phyloP scores from a whole-genome alignment of 768 basidiomycete species.

The Paxillus involutus region DNA sequence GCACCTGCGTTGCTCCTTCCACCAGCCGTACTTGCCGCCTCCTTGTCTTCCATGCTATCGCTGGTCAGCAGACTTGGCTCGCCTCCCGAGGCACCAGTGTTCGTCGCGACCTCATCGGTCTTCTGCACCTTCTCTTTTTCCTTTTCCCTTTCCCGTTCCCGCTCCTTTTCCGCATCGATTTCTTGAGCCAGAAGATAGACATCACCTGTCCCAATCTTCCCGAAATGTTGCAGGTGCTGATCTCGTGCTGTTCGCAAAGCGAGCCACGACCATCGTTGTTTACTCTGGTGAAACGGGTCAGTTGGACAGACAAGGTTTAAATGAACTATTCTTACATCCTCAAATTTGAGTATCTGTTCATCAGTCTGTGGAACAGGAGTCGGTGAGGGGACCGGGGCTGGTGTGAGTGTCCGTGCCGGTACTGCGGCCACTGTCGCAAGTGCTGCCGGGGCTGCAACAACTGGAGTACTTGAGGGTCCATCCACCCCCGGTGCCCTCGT shows the following conservation, averaged over 20 bases:
- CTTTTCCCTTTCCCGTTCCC: slow-evolving; percentile 38
- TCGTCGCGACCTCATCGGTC: slow-evolving; percentile 20
- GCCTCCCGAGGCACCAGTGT: slow-evolving; percentile 21
- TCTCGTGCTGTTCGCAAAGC: slow-evolving; percentile 77
- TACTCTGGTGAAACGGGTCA: slow-evolving; percentile 51
- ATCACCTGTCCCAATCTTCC: slow-evolving; percentile 81
- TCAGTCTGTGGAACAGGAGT: slow-evolving; percentile 38
- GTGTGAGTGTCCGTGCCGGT: slow-evolving; percentile 15
- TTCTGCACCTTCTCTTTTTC: slow-evolving; percentile 31
- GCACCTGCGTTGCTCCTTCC: slow-evolving; percentile 14
- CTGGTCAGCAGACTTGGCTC: slow-evolving; percentile 32
- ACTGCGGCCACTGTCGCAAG: slow-evolving; percentile 17
- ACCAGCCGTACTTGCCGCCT: slow-evolving; percentile 21
- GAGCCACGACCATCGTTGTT: slow-evolving; percentile 78
- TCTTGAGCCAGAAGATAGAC: slow-evolving; percentile 45
- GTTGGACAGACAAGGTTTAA: slow-evolving; percentile 1
- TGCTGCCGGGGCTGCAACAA: slow-evolving; percentile 3
- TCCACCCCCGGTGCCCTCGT: slow-evolving; percentile 31
- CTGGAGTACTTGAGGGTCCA: slow-evolving; percentile 26
- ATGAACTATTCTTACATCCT: slow-evolving; percentile 48
- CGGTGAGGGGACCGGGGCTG: slow-evolving; percentile 30
- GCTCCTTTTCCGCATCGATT: slow-evolving; percentile 37
- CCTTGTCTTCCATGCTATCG: slow-evolving; percentile 22
- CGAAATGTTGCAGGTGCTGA: slow-evolving; percentile 71
- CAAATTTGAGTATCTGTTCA: slow-evolving; percentile 53